phyloP scores from a whole-genome alignment of 2,329 filamentous ascomycete genomes.

The Talaromyces funiculosus region DNA sequence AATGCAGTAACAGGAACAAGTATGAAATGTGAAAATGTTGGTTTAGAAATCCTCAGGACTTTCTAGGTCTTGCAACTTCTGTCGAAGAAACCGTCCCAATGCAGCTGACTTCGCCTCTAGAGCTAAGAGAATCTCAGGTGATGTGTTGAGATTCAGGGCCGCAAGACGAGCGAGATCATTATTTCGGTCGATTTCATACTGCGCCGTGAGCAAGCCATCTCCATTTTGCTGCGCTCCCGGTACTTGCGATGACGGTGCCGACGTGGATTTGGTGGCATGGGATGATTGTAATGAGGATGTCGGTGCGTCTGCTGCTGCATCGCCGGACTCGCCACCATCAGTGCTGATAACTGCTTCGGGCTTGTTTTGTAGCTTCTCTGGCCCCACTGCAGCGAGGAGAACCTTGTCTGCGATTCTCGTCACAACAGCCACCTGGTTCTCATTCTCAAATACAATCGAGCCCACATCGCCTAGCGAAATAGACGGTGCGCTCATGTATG shows the following conservation, averaged over 20 bases:
- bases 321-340: background rate
- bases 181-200: slow-evolving; percentile 37
- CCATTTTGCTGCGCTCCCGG: slow-evolving; percentile 2
- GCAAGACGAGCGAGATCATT: slow-evolving; percentile 35
- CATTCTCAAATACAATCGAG: slow-evolving; percentile 40
- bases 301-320: background rate
- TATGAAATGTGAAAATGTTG: background rate
- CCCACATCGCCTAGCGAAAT: slow-evolving; percentile 39
- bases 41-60: slow-evolving; percentile 38
- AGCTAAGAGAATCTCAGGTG: slow-evolving; percentile 35
- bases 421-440: slow-evolving; percentile 37
- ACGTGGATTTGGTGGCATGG: background rate
- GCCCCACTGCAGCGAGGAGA: slow-evolving; percentile 37
- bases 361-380: slow-evolving; percentile 24
- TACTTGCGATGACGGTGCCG: background rate
- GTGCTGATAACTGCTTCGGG: background rate
- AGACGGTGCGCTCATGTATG: slow-evolving; percentile 38
- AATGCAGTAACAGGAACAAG: background rate
- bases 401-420: slow-evolving; percentile 40
- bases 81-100: slow-evolving; percentile 34
- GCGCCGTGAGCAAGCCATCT: slow-evolving; percentile 28
- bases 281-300: background rate
- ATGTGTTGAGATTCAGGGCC: slow-evolving; percentile 35
- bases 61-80: slow-evolving; percentile 37
- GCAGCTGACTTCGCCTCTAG: slow-evolving; percentile 41